Base-by-base conservation (phyloP, 192 early-diverging fungal species). In the Coemansia sp. region DNA sequence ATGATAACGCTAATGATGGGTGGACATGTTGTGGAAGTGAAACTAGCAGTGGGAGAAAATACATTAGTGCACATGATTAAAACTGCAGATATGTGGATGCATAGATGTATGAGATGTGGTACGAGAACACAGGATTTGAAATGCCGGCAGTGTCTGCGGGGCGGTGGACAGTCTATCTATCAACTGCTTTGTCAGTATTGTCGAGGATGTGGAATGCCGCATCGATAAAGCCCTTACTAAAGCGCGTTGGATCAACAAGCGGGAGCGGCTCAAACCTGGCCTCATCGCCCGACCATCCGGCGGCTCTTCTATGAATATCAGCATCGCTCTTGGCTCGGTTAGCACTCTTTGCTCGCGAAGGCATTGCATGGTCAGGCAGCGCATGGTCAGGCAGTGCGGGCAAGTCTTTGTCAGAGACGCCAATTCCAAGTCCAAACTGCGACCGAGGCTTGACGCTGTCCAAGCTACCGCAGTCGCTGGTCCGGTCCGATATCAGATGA, bases 161-260 rank as follows among this genome's bases (percentile, higher is more conserved):
- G 30, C 30, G 30, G 4, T 31, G 30, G 24, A 14, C 31, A 7
- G 53, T 23, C 9, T 8, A 3, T 0, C 24, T 32, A 47, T 22
- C 26, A 8, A 6, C 44, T 1, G 54, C 12, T 25, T 19, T 19
- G 27, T 62, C 56, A 10, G 51, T 54, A 16, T 53, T 53, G 27
- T 53, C 58, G 19, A 74, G 32, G 27, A 62, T 48, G 19, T 67
- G 61, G 28, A 79, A 70, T 6, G 71, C 59, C 1, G 64, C 59
- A 48, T 74, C 71, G 26, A 80, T 67, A 55, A 80, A 80, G 6
- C 77, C 77, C 28, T 73, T 73, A 71, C 77, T 80, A 55, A 80
- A 80, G 9, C 77, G 77, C 14, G 71, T 74, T 18, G 71, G 60
- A 44, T 74, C 68, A 10, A 80, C 68, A 3, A 65, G 48, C 26